Evolutionary conservation across 306 rosid species (phyloP), one percentile per base, ranked within the genome.

Genomic region (Mucuna pruriens): DNA sequence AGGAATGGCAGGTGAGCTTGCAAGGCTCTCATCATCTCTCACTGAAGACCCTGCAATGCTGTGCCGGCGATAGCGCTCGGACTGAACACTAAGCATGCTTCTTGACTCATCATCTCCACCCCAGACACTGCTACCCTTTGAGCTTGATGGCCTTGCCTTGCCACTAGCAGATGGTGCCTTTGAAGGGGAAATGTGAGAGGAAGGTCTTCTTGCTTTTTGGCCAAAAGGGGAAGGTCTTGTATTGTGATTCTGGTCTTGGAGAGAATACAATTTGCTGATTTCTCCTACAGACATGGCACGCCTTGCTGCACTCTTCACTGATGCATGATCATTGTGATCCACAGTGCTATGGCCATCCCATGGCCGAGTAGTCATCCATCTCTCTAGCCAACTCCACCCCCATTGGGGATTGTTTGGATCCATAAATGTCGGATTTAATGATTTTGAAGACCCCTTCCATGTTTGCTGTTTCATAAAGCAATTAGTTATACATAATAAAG

Each of bases 341-440:
- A 69, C 17, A 11, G 83, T 80, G 78, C 79, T 87, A 44, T 58
- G 82, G 55, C 84, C 61, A 72, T 94, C 97, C 91, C 93, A 89
- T n/a, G 97, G 97, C 72, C 93, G 85, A 5, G 89, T 81, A 11
- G 94, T 92, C 97, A 90, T 84, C 95, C 95, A 94, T 75, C 97
- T 70, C 78, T 94, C 98, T 20, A 92, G 66, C 98, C 97, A 92
- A 71, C 93, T 91, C 98, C 98, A 94, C 17, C 98, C 98, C 98
- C 97, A 92, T 5, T 82, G 97, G 45, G 92, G 97, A 74, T 92
- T 90, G 85, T 80, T 90, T 54, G 94, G 91, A 62, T 92, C 95
- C 91, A 89, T 89, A 82, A 89, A 87, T 33, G 97, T 91, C 7
- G 91, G 84, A 31, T 89, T 86, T 31, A 51, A 85, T 31, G 90